phyloP scores from a whole-genome alignment of 352 stramenopile species.

The Pythium dissotocum region DNA sequence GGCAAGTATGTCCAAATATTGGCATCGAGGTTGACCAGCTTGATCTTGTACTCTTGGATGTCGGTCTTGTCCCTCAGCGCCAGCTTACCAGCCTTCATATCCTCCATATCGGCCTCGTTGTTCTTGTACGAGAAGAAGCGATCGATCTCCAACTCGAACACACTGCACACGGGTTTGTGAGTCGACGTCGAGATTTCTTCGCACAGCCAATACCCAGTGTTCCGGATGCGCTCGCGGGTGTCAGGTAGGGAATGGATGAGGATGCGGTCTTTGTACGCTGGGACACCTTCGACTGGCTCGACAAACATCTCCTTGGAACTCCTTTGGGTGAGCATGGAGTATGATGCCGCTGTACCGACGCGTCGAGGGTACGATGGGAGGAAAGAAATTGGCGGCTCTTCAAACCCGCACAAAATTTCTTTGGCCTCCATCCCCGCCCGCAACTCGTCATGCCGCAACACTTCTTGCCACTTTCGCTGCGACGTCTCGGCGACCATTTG shows the following conservation, averaged over 20 bases:
- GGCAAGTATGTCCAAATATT: slow-evolving; percentile 73
- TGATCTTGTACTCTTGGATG: slow-evolving; percentile 71
- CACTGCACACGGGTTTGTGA: slow-evolving; percentile 74
- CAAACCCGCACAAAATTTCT: slow-evolving; percentile 85
- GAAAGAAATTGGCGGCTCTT: slow-evolving; percentile 77
- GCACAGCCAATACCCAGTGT: slow-evolving; percentile 66
- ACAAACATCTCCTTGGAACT: slow-evolving; percentile 60
- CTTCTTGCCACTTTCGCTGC: slow-evolving; percentile 65
- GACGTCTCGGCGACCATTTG: slow-evolving; percentile 62
- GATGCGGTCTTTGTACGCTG: slow-evolving; percentile 78
- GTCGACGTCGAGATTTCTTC: slow-evolving; percentile 64
- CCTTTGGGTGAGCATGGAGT: slow-evolving; percentile 65
- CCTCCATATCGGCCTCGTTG: slow-evolving; percentile 45
- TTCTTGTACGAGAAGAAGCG: slow-evolving; percentile 73
- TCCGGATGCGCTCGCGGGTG: slow-evolving; percentile 55
- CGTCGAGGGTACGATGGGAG: slow-evolving; percentile 73
- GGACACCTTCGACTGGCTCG: slow-evolving; percentile 25
- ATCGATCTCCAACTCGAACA: slow-evolving; percentile 76
- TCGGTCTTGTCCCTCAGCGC: slow-evolving; percentile 58
- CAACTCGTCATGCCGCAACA: slow-evolving; percentile 75
- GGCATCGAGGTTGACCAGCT: slow-evolving; percentile 71
- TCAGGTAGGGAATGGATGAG: slow-evolving; percentile 68
- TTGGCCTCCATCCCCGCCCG: slow-evolving; percentile 72
- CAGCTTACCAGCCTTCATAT: slow-evolving; percentile 49
- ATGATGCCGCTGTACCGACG: slow-evolving; percentile 54